Percentiles rank a stretch among this genome's conserved stretches.
phyloP scores from a whole-genome alignment of 805 yeast genomes.

The Suhomyces canberraensis region DNA sequence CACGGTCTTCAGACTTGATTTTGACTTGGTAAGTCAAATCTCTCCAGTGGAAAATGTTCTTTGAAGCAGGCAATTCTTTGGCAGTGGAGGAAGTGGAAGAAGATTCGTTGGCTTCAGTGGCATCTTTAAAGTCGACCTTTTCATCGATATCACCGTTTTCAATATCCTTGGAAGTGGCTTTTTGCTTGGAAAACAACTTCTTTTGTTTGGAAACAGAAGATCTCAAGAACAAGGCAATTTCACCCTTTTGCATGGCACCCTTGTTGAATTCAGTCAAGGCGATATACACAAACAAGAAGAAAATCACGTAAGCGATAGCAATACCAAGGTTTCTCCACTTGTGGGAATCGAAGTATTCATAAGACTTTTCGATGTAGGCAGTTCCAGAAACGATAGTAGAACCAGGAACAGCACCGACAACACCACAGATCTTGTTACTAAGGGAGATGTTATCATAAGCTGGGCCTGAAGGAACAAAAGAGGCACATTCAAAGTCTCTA shows the following conservation, averaged over 20 bases:
- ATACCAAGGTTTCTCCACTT: conserved; percentile 70
- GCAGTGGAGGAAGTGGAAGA: conserved; percentile 8
- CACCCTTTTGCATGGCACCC: conserved; percentile 71
- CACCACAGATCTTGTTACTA: conserved; percentile 30
- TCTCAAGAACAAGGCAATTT: conserved; percentile 57
- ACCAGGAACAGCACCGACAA: conserved; percentile 24
- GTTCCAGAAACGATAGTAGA: conserved; percentile 20
- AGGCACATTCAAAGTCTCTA: conserved; percentile 43
- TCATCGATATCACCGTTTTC: conserved; percentile 20
- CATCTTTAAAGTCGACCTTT: conserved; percentile 24
- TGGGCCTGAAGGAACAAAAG: conserved; percentile 46
- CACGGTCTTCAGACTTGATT: conserved; percentile 57
- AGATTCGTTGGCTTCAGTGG: conserved; percentile 23
- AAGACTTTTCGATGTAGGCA: conserved; percentile 37
- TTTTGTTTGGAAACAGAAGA: conserved; percentile 45
- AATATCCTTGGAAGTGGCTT: conserved; percentile 17
- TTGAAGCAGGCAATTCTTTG: conserved; percentile 15
- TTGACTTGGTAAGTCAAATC: conserved; percentile 68
- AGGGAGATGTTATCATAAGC: conserved; percentile 33
- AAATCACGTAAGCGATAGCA: conserved; percentile 48
- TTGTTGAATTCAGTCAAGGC: conserved; percentile 53
- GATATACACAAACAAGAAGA: conserved; percentile 55
- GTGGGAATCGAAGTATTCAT: conserved; percentile 42
- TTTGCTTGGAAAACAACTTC: conserved; percentile 32
- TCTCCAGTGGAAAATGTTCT: conserved; percentile 73